A percentile compares a stretch with the other conserved stretches of the same genome.
Evolutionary conservation across 257 asterid genomes (phyloP).

Genomic region (Fraxinus cuspidata): DNA sequence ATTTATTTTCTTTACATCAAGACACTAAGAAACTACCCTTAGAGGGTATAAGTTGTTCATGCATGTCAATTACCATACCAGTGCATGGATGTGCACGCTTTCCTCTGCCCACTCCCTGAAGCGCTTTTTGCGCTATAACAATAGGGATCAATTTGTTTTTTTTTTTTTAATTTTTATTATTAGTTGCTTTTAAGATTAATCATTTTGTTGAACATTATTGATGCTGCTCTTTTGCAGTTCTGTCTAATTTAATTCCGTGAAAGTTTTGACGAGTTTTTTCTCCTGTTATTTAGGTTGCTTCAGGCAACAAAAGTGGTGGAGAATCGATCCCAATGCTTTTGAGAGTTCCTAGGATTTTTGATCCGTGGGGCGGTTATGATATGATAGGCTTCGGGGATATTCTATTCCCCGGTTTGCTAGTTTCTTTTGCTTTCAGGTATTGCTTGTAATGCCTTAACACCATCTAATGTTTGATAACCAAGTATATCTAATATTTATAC

Average conservation of each 20-base stretch:
- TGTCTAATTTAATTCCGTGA: not conserved
- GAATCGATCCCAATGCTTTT: constrained; percentile 99
- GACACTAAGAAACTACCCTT: not conserved
- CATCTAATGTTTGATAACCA: not conserved
- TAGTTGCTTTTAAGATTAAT: not conserved
- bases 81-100: constrained; percentile 4
- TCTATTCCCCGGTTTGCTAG: constrained; percentile 90
- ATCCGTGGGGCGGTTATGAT: constrained; percentile 91
- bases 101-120: constrained; percentile 3
- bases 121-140: not conserved
- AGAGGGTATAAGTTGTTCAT: constrained; percentile 4
- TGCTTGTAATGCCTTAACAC: not conserved
- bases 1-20: not conserved
- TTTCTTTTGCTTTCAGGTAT: constrained; percentile 82
- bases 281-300: constrained; percentile 69
- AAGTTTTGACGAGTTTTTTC: constrained; percentile 3
- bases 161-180: constrained; percentile 6
- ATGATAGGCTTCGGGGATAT: constrained; percentile 99
- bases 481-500: not conserved
- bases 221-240: constrained; percentile 9
- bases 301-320: constrained; percentile 88
- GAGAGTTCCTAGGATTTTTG: constrained; percentile 83
- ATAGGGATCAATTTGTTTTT: constrained; percentile 8
- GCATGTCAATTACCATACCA: not conserved
- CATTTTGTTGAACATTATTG: not conserved